phyloP scores from a whole-genome alignment of 106 monocot genomes.

The Dendrobium huoshanense region DNA sequence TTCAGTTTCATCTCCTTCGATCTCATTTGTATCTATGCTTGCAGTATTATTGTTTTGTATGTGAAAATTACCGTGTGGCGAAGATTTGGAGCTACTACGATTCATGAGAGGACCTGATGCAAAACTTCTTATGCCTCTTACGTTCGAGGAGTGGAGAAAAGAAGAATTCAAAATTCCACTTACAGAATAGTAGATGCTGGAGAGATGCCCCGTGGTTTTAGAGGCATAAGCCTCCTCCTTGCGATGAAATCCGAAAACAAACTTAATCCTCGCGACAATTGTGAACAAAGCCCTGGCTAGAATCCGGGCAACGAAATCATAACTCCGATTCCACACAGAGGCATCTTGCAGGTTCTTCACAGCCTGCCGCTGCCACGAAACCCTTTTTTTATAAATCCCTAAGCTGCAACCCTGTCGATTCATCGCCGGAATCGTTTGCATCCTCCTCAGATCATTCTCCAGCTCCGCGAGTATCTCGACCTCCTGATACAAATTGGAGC shows the following conservation, averaged over 20 bases:
- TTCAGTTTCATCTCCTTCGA: not conserved
- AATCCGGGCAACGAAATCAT: constrained; percentile 42
- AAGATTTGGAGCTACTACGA: not conserved
- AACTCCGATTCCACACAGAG: constrained; percentile 61
- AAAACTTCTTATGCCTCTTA: not conserved
- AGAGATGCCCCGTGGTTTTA: constrained; percentile 1
- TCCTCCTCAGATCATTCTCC: constrained; percentile 42
- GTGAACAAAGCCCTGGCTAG: constrained; percentile 66
- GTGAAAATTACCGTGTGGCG: not conserved
- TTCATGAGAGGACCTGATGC: constrained; percentile 6
- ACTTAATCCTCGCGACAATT: constrained; percentile 29
- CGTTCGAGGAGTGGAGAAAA: not conserved
- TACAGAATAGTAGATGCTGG: constrained; percentile 17
- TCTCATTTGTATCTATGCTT: not conserved
- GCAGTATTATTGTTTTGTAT: not conserved
- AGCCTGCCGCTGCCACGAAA: constrained; percentile 54
- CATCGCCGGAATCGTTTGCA: constrained; percentile 8
- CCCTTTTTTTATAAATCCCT: constrained; percentile 32
- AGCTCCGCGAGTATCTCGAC: constrained; percentile 63
- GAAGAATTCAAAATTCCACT: constrained; percentile 9
- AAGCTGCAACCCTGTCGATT: not conserved
- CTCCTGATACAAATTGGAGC: constrained; percentile 49
- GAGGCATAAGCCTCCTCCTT: not conserved
- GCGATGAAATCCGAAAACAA: constrained; percentile 28
- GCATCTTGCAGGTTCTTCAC: constrained; percentile 46